Evolutionary conservation across 83 land plant genomes (phyloP).

Genomic region (Larix sibirica): DNA sequence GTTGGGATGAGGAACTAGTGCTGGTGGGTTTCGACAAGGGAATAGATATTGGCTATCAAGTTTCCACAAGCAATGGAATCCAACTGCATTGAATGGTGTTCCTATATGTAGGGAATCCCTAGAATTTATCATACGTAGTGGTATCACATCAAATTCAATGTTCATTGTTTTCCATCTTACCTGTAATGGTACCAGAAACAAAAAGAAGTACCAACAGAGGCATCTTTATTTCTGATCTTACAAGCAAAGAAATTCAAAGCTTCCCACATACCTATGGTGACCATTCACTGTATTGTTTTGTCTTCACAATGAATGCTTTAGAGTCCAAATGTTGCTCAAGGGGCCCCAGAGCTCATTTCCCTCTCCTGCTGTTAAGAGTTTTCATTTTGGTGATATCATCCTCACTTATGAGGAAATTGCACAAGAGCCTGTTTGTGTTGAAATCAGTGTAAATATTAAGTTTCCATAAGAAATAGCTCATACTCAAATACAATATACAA

Average conservation of each 20-base stretch:
- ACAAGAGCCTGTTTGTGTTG: no score
- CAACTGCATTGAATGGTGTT: slow-evolving; percentile 78
- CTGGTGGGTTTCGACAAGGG: slow-evolving; percentile 17
- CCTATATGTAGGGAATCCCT: slow-evolving; percentile 64
- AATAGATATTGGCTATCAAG: slow-evolving; percentile 49
- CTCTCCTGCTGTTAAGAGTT: no score
- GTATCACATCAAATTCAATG: slow-evolving; percentile 12
- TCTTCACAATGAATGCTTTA: no score
- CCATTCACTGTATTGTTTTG: no score
- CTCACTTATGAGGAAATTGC: no score
- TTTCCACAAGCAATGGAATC: slow-evolving; percentile 77
- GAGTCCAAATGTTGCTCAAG: no score
- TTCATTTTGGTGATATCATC: no score
- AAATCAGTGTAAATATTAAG: no score
- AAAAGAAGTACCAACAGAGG: slow-evolving; percentile 32
- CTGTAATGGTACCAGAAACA: slow-evolving; percentile 37
- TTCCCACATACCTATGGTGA: neutral
- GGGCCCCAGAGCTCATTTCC: no score
- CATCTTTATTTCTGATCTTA: slow-evolving; percentile 61
- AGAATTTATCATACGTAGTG: slow-evolving; percentile 46
- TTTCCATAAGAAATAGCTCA: no score
- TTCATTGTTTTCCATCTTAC: slow-evolving; percentile 20
- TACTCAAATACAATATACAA: no score
- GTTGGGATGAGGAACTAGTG: neutral
- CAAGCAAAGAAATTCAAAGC: slow-evolving; percentile 55